phyloP scores from a whole-genome alignment of 1,284 basidiomycete species.

The Tausonia pullulans region DNA sequence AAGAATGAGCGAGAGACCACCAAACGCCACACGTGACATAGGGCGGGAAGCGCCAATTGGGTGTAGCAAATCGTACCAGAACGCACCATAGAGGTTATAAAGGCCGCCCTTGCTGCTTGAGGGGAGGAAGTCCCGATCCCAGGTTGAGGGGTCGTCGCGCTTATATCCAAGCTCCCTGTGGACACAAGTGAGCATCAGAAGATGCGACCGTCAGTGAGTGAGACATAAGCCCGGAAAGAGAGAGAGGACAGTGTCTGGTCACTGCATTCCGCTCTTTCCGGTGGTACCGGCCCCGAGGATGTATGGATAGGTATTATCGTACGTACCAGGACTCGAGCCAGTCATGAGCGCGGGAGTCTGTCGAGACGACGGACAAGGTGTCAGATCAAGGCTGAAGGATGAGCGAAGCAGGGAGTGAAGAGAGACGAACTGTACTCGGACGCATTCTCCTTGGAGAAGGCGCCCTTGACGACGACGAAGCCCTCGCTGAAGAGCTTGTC shows the following conservation, averaged over 20 bases:
- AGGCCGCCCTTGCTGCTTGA: slow-evolving; percentile 11
- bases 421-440: slow-evolving; percentile 18
- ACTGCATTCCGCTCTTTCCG: too few relatives aligned
- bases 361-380: neutral
- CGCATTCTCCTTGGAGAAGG: slow-evolving; percentile 18
- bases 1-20: too few relatives aligned
- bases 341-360: neutral
- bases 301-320: too few relatives aligned
- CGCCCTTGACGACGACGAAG: neutral
- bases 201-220: too few relatives aligned
- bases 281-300: too few relatives aligned
- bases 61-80: too few relatives aligned
- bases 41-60: too few relatives aligned
- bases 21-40: too few relatives aligned
- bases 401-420: neutral
- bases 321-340: slow-evolving; percentile 1
- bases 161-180: neutral
- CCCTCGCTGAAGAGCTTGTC: neutral
- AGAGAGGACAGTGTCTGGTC: too few relatives aligned
- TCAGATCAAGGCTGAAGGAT: neutral
- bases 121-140: neutral
- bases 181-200: too few relatives aligned
- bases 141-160: slow-evolving; percentile 21
- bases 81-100: slow-evolving; percentile 15
- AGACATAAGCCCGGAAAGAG: too few relatives aligned